A percentile compares a stretch with the other conserved stretches of the same genome.
Evolutionary conservation across 192 early-diverging fungal genomes (phyloP).

Genomic region (Lunasporangiospora selenospora): DNA sequence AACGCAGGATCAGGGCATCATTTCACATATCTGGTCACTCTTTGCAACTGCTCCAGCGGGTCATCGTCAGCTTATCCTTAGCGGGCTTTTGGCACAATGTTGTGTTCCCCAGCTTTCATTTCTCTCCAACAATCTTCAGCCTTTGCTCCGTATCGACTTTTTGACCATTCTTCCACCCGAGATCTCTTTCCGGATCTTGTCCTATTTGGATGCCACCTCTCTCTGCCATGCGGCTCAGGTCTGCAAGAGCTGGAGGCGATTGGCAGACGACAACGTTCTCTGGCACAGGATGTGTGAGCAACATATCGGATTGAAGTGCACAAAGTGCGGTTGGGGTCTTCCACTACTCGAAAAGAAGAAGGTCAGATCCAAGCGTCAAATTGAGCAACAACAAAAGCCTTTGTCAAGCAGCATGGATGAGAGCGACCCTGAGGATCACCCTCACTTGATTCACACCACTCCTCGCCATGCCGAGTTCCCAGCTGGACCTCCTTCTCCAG

Average conservation of each 20-base stretch:
- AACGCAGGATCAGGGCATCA: conserved; percentile 59
- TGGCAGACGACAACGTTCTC: conserved; percentile 91
- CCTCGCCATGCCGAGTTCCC: conserved; percentile 7
- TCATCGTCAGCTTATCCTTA: conserved; percentile 72
- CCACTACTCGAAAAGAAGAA: conserved; percentile 80
- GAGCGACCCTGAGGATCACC: conserved; percentile 6
- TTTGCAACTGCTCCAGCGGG: conserved; percentile 72
- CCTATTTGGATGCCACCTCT: conserved; percentile 89
- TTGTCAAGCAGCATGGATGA: conserved; percentile 1
- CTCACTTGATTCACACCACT: conserved; percentile 6
- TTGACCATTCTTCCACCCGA: conserved; percentile 77
- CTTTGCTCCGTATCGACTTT: conserved; percentile 86
- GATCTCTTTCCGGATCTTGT: conserved; percentile 81
- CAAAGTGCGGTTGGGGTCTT: conserved; percentile 96
- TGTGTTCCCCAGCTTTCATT: conserved; percentile 90
- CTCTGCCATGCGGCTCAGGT: conserved; percentile 94
- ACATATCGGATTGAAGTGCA: conserved; percentile 96
- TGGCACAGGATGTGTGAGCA: conserved; percentile 98
- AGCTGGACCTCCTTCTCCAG: conserved; percentile 16
- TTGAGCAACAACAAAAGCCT: conserved; percentile 15
- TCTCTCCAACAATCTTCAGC: conserved; percentile 71
- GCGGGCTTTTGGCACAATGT: conserved; percentile 79
- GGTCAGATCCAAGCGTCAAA: conserved; percentile 47
- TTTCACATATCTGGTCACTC: conserved; percentile 73
- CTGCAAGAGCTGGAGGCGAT: conserved; percentile 72